Percentiles rank a stretch among this genome's conserved stretches.
These are phyloP conservation scores for Plasmodium fragile DNA, from an alignment of 169 alveolate genomes.

Conservation along the genomic window DNA sequence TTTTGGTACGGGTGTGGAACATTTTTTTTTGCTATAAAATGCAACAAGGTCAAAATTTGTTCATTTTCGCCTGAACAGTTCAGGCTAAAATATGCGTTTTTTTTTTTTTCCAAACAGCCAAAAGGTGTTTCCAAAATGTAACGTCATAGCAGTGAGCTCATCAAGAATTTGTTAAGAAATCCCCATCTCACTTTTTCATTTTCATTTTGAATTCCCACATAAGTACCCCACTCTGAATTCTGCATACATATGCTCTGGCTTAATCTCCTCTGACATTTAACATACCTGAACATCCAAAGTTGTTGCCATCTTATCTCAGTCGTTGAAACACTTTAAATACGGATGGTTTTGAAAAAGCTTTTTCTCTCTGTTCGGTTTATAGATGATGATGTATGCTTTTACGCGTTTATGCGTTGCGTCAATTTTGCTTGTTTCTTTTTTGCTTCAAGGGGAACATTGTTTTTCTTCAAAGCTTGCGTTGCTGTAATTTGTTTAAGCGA, in stretches of 20 bases:
- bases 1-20: not conserved
- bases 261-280: not conserved
- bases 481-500: not conserved
- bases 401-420: not conserved
- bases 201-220: not conserved
- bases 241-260: not conserved
- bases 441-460: not conserved
- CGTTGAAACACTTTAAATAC: not conserved
- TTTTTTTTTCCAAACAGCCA: not conserved
- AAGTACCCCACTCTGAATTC: not conserved
- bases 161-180: not conserved
- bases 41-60: not conserved
- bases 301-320: conserved; percentile 34
- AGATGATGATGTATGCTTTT: not conserved
- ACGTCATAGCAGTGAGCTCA: not conserved
- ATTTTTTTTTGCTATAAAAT: not conserved
- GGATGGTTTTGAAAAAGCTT: conserved; percentile 6
- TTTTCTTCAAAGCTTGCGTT: not conserved
- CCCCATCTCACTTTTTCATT: not conserved
- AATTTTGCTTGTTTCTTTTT: not conserved
- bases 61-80: not conserved
- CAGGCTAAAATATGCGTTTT: not conserved
- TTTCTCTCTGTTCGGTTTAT: conserved; percentile 5
- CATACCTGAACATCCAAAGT: conserved; percentile 64
- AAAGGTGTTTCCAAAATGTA: not conserved